A percentile compares a stretch with the other conserved stretches of the same genome.
Evolutionary conservation across 495 filamentous ascomycete species (phyloP).

Genomic region (Halenospora varia): DNA sequence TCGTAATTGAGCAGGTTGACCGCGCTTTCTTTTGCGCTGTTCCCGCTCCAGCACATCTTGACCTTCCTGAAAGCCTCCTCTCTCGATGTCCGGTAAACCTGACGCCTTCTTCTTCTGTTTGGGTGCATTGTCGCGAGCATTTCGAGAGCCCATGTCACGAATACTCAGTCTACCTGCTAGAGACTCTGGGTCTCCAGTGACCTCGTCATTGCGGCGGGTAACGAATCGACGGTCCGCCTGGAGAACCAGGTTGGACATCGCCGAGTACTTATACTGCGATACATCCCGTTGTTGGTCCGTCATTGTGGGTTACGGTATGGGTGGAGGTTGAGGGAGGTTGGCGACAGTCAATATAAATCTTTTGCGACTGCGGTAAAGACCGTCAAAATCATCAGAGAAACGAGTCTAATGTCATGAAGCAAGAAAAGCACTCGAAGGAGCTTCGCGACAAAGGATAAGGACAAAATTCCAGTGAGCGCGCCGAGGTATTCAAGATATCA

Average conservation of each 20-base stretch:
- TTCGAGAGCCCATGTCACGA: conserved; percentile 86
- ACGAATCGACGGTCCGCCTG: conserved; percentile 97
- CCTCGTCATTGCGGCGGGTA: conserved; percentile 86
- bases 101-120: conserved; percentile 70
- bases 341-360: not conserved
- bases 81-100: conserved; percentile 62
- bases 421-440: not conserved
- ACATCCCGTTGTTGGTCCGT: conserved; percentile 83
- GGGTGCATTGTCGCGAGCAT: conserved; percentile 73
- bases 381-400: conserved; percentile 3
- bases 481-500: not conserved
- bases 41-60: conserved; percentile 82
- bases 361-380: conserved; percentile 1
- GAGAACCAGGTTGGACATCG: conserved; percentile 99
- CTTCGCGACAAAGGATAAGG: not conserved
- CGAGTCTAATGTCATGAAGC: conserved; percentile 1
- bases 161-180: conserved; percentile 91
- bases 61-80: conserved; percentile 77
- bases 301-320: conserved; percentile 49
- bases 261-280: conserved; percentile 99
- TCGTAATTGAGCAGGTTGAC: conserved; percentile 64
- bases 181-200: conserved; percentile 95
- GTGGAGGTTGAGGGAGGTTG: not conserved
- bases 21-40: conserved; percentile 80
- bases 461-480: not conserved